phyloP scores from a whole-genome alignment of 208 protist genomes.

The Trypanosoma avium region DNA sequence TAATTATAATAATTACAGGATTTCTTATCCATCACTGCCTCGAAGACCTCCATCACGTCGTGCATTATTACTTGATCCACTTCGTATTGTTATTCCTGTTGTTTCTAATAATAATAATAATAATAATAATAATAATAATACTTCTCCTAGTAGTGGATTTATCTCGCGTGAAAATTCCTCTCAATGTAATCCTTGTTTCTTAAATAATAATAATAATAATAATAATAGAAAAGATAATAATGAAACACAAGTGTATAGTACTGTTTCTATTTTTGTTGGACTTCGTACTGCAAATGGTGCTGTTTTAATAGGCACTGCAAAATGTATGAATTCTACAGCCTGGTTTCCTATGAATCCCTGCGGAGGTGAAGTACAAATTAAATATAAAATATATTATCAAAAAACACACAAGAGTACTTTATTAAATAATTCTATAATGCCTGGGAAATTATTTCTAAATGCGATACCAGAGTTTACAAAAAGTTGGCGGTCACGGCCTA shows the following conservation, averaged over 20 bases:
- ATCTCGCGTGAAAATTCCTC: no score
- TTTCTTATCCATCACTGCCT: no score
- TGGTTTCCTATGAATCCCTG: slow-evolving; percentile 28
- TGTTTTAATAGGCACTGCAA: slow-evolving; percentile 21
- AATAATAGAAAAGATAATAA: no score
- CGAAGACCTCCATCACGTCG: no score
- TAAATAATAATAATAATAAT: no score
- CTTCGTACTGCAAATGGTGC: slow-evolving; percentile 20
- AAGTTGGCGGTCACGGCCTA: no score
- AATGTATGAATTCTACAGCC: slow-evolving; percentile 23
- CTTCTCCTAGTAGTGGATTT: no score
- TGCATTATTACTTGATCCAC: slow-evolving; percentile 10
- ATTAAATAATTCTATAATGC: neutral
- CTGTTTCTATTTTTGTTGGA: slow-evolving; percentile 22
- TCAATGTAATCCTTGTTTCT: no score
- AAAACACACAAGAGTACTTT: neutral
- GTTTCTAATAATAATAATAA: neutral
- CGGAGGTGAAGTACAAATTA: slow-evolving; percentile 29
- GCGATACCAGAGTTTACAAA: no score
- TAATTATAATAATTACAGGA: no score
- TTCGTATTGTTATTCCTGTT: slow-evolving; percentile 20
- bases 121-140: neutral
- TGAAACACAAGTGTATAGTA: no score
- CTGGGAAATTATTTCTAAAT: no score
- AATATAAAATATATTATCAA: slow-evolving; percentile 25